Evolutionary conservation across 345 rosid genomes (phyloP).

Genomic region (Psidium friedrichsthalianum): DNA sequence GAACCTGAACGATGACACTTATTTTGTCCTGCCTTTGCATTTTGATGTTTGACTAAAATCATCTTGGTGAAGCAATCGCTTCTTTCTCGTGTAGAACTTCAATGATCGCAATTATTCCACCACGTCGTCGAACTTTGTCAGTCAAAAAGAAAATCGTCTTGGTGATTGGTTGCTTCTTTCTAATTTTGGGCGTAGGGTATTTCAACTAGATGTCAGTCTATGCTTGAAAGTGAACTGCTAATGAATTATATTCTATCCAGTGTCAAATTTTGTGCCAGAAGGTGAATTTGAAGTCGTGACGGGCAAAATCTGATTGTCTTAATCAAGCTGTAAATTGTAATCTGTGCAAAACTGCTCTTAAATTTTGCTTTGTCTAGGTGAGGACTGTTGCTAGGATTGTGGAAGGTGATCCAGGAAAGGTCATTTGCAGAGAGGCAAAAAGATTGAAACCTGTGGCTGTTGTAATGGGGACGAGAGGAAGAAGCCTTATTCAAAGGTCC

Average conservation of each 20-base stretch:
- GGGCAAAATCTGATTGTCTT: not conserved
- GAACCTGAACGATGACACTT: not conserved
- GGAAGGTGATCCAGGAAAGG: slow-evolving; percentile 73
- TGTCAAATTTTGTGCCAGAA: not conserved
- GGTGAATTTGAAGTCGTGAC: not conserved
- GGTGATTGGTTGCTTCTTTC: not conserved
- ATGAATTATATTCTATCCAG: not conserved
- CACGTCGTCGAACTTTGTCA: not conserved
- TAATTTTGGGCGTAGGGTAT: not conserved
- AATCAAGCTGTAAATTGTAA: not conserved
- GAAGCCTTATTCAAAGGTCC: slow-evolving; percentile 73
- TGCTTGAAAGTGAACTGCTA: not conserved
- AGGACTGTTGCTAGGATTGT: slow-evolving; percentile 53
- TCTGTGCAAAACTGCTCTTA: not conserved
- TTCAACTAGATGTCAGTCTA: not conserved
- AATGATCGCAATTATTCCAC: not conserved
- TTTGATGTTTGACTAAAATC: not conserved
- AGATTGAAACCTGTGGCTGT: slow-evolving; percentile 82
- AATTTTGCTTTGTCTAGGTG: slow-evolving; percentile 25
- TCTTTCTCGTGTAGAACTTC: not conserved
- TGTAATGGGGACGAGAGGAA: slow-evolving; percentile 81
- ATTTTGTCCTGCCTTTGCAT: not conserved
- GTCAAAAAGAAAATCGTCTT: not conserved
- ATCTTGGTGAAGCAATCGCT: not conserved
- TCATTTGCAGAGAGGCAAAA: slow-evolving; percentile 77